phyloP scores from a whole-genome alignment of 257 asterid genomes.

The Lantana camara region DNA sequence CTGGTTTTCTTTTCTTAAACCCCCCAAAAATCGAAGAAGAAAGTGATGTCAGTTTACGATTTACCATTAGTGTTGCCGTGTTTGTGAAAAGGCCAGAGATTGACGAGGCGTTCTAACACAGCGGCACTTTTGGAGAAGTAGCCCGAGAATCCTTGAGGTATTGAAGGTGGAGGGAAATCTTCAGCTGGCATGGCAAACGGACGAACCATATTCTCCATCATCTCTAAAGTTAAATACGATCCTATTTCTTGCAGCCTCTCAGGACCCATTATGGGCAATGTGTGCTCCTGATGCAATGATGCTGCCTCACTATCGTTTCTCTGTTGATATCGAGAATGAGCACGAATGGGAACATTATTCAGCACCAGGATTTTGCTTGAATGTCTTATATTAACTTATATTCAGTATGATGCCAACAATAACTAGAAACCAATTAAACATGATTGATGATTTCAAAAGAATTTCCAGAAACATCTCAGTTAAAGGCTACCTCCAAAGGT shows the following conservation, averaged over 20 bases:
- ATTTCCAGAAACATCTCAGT: background rate
- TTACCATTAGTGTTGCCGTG: constrained; percentile 61
- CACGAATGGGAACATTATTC: background rate
- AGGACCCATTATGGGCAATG: constrained; percentile 97
- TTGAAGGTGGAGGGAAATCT: constrained; percentile 93
- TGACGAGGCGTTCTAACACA: constrained; percentile 85
- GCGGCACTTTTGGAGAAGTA: constrained; percentile 93
- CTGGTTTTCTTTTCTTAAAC: constrained; percentile 19
- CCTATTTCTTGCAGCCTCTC: constrained; percentile 95
- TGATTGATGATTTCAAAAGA: background rate
- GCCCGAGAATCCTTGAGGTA: constrained; percentile 92
- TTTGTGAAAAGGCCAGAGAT: constrained; percentile 97
- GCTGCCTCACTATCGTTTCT: constrained; percentile 69
- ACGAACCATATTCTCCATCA: constrained; percentile 86
- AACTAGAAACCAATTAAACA: constrained; percentile 4
- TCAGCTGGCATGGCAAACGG: constrained; percentile 99
- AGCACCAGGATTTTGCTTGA: background rate
- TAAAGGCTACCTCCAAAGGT: constrained; percentile 75
- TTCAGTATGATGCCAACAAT: background rate
- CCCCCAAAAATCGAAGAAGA: background rate
- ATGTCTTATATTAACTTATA: background rate
- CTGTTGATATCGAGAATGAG: constrained; percentile 44
- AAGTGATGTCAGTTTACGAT: constrained; percentile 25
- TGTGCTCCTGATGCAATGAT: constrained; percentile 88
- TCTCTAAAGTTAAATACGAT: constrained; percentile 72